Base-by-base conservation (phyloP, 2,329 filamentous ascomycete species). In the Ophiostoma montium region DNA sequence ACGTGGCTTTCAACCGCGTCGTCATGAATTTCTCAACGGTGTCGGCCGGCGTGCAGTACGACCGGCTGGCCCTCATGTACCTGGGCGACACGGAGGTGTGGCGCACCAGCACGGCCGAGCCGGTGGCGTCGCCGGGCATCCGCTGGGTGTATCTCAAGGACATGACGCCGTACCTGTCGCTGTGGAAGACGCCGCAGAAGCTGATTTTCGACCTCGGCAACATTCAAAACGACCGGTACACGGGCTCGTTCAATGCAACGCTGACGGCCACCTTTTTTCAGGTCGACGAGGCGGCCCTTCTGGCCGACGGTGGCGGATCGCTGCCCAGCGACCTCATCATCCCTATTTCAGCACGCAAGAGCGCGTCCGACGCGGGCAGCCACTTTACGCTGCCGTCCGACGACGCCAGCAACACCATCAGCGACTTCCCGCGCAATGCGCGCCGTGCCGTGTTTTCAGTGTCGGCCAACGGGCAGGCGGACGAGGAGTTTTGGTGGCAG, bases 401-500 rank as follows among this genome's bases (percentile, higher is more conserved):
- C 50, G 74, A 71, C 50, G 80, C 83, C 1, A 71, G 70, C 1
- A 75, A 74, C 53, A 69, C 67, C 0, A 62, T 87, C 38, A 49
- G 15, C 31, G 32, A 55, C n/a, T 69, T 94, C 39, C 86, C 86
- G 2, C 69, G 65, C 46, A 82, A 86, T 57, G 71, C 72, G 18
- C 74, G 76, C 48, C 78, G 80, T 50, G 86, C 86, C 16, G 75
- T 88, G 9, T 76, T 90, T 49, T 79, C 83, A 0, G 71, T 92
- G n/a, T 78, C 82, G 9, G 84, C 86, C 15, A 86, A 80, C 55
- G 86, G 84, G 1, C 86, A 92, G 61, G 72, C 73, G 0, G 66
- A 71, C 15, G 86, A 92, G 65, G 86, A 94, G 61, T 90, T 90
- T 58, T 94, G 86, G 85, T 92, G 84, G 79, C 76, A 73, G 50